Conservation (phyloP, 2,329 filamentous ascomycete genomes). For the Aspergillus ochraceoroseus region DNA sequence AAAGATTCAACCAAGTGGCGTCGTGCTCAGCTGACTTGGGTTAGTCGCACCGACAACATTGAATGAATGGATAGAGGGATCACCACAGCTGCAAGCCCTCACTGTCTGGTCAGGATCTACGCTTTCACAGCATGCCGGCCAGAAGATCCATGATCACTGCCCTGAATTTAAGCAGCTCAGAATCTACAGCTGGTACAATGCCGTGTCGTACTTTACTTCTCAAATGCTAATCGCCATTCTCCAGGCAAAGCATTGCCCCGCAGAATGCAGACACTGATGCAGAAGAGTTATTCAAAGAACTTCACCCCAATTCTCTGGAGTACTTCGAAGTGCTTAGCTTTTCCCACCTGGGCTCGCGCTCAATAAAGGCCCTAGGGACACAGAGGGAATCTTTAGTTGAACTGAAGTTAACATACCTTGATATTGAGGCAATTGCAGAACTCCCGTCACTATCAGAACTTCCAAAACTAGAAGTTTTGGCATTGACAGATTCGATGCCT, state of each 20-base stretch:
- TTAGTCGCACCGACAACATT: constrained; percentile 51
- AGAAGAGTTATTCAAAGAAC: constrained; percentile 53
- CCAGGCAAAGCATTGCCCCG: constrained; percentile 28
- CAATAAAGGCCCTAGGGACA: constrained; percentile 51
- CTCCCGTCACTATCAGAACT: constrained; percentile 20
- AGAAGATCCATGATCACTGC: constrained; percentile 55
- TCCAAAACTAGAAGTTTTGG: constrained; percentile 46
- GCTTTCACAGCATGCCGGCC: constrained; percentile 52
- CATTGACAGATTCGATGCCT: constrained; percentile 46
- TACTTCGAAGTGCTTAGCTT: constrained; percentile 56
- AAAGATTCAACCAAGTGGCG: neutral
- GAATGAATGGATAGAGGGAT: constrained; percentile 54
- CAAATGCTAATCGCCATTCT: constrained; percentile 12
- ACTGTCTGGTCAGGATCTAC: constrained; percentile 58
- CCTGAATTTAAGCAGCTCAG: constrained; percentile 57
- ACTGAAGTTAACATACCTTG: constrained; percentile 49
- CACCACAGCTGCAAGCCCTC: constrained; percentile 56
- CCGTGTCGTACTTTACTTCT: neutral
- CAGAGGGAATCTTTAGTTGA: constrained; percentile 54
- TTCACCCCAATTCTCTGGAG: constrained; percentile 55
- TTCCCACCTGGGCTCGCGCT: constrained; percentile 52
- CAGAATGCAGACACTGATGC: constrained; percentile 54
- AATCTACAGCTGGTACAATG: constrained; percentile 50
- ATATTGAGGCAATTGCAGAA: constrained; percentile 44
- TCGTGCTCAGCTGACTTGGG: constrained; percentile 4